Evolutionary conservation across 257 asterid species (phyloP), one percentile per base, ranked within the genome.

Genomic region (Solanum boliviense): DNA sequence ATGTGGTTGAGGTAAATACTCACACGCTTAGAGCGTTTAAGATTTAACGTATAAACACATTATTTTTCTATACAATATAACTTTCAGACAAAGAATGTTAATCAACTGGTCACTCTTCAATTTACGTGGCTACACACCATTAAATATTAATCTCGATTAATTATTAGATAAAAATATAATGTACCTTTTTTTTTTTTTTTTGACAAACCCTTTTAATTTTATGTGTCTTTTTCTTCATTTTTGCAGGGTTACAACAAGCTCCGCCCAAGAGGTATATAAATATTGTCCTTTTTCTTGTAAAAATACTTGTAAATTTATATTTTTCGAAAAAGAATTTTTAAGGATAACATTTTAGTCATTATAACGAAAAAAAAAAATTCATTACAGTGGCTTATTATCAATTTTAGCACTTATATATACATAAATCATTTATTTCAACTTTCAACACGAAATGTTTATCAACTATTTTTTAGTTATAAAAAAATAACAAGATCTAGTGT

Each of bases 201-300:
- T 1, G 10, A 8, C 15, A 13, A 5, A 9, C 29, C 27, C 39
- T 21, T 52, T 34, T 41, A 13, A 34, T 35, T 1, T 15, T 16
- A 20, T 16, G 4, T 65, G 15, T 31, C 0, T 31, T 39, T 87
- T 9, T 38, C 11, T 60, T 31, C 35, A 46, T 46, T 56, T 76
- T 39, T 31, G 7, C 83, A 91, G 91, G 93, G 91, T 62, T 87
- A 91, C 88, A 84, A 88, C 21, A 84, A n/a, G 31, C 89, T 91
- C 60, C 90, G 74, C 8, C 89, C 93, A 7, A 3, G 4, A 78
- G 93, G 93, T 91, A 46, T 29, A 13, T 62, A 67, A 5, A 68
- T 70, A 70, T 70, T 6, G 21, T 68, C 20, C 35, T 13, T 67
- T 27, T 27, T 15, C 21, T 68, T 3, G 15, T 68, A 29, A 27